Evolutionary conservation across 2,329 filamentous ascomycete genomes (phyloP).

Genomic region (Colletotrichum sp.): DNA sequence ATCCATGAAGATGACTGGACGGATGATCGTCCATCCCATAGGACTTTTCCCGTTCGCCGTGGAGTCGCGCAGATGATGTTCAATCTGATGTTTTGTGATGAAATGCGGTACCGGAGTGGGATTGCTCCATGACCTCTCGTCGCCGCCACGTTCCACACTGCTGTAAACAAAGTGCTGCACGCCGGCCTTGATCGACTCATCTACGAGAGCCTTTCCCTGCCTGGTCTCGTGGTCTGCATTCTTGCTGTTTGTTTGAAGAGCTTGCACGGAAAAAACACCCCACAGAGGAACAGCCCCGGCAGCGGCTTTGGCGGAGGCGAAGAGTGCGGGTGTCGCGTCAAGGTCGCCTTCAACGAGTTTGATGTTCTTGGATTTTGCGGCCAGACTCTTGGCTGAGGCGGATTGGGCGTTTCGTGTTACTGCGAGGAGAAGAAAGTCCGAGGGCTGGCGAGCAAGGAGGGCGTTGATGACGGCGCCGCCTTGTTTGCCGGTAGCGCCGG

Average conservation of each 20-base stretch:
- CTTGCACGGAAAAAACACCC: conserved; percentile 58
- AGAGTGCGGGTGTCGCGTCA: conserved; percentile 50
- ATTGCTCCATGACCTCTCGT: conserved; percentile 45
- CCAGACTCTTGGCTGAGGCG: conserved; percentile 45
- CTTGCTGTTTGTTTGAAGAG: neutral
- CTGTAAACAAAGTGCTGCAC: conserved; percentile 64
- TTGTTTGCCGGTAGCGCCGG: conserved; percentile 43
- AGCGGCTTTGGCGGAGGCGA: conserved; percentile 29
- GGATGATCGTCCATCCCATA: conserved; percentile 63
- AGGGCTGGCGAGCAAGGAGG: conserved; percentile 25
- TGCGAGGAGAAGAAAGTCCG: conserved; percentile 46
- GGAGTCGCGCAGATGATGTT: conserved; percentile 54
- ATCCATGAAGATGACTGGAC: conserved; percentile 64
- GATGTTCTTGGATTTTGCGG: conserved; percentile 25
- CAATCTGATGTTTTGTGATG: conserved; percentile 59
- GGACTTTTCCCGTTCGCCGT: conserved; percentile 33
- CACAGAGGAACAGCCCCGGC: conserved; percentile 38
- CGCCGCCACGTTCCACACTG: conserved; percentile 63
- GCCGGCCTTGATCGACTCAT: conserved; percentile 53
- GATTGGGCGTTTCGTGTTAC: conserved; percentile 56
- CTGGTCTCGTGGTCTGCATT: conserved; percentile 22
- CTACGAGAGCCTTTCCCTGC: conserved; percentile 59
- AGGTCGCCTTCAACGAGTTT: conserved; percentile 53
- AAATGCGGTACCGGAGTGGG: conserved; percentile 63
- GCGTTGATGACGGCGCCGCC: conserved; percentile 35